A percentile compares a stretch with the other conserved stretches of the same genome.
Evolutionary conservation across 495 filamentous ascomycete species (phyloP).

Genomic region (Annulohypoxylon bovei): DNA sequence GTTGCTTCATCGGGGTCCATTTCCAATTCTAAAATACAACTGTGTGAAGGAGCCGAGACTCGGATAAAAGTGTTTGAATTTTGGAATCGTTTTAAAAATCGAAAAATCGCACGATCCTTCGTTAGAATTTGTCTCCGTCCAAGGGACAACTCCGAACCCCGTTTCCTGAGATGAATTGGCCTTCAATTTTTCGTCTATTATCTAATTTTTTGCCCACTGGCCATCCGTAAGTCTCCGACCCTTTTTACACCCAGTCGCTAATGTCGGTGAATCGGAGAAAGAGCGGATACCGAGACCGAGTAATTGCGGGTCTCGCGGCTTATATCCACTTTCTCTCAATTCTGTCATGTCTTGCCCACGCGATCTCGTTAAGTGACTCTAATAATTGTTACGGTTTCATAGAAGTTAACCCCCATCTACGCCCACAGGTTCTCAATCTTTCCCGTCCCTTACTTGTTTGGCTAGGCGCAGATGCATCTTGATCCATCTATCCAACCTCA

Average conservation of each 20-base stretch:
- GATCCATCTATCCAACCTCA: conserved; percentile 13
- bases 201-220: neutral
- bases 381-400: conserved; percentile 14
- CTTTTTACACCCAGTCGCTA: no score
- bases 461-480: conserved; percentile 19
- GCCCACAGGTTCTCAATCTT: neutral
- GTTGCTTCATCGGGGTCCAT: conserved; percentile 1
- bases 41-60: neutral
- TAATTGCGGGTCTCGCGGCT: neutral
- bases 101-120: conserved; percentile 7
- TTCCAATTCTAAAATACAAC: neutral
- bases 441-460: conserved; percentile 18
- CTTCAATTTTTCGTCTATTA: neutral
- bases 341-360: conserved; percentile 19
- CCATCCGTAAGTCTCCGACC: neutral
- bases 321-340: conserved; percentile 12
- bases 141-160: conserved; percentile 31
- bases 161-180: neutral
- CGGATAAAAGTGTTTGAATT: neutral
- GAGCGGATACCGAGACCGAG: conserved; percentile 28
- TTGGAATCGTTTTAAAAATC: neutral
- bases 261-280: conserved; percentile 29
- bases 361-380: conserved; percentile 16
- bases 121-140: neutral
- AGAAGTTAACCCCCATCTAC: conserved; percentile 5